A percentile compares a stretch with the other conserved stretches of the same genome.
Evolutionary conservation across 2,329 filamentous ascomycete species (phyloP).

Genomic region (Nothophoma quercina): DNA sequence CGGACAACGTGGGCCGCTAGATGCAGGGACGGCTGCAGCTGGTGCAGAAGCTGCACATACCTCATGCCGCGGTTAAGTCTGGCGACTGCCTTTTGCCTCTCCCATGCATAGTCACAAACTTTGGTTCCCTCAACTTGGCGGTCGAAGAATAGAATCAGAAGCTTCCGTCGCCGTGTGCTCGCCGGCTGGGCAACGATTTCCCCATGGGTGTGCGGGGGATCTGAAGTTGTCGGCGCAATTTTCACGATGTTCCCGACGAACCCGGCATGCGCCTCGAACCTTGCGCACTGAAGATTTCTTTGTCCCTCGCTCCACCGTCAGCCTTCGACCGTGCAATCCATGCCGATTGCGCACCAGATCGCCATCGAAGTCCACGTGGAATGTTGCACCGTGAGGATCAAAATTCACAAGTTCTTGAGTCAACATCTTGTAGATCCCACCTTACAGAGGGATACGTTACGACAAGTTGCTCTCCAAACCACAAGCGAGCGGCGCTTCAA

Average conservation of each 20-base stretch:
- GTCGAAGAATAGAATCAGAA: neutral
- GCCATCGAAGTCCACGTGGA: conserved; percentile 6
- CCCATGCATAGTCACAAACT: neutral
- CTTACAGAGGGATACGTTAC: neutral
- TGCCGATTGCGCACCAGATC: conserved; percentile 3
- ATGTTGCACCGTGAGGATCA: conserved; percentile 1
- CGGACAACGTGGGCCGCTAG: neutral
- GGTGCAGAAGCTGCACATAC: neutral
- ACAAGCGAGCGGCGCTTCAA: neutral
- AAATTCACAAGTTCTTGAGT: neutral
- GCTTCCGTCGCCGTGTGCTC: neutral
- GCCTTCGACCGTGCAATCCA: neutral
- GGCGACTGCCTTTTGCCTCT: neutral
- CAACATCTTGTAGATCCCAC: conserved; percentile 7
- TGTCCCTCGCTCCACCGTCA: neutral
- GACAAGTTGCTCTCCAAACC: neutral
- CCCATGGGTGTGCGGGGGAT: conserved; percentile 10
- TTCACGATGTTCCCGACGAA: conserved; percentile 1
- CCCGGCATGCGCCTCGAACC: neutral
- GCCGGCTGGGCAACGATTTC: neutral
- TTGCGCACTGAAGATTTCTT: neutral
- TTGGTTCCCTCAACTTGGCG: neutral
- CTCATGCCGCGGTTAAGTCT: neutral
- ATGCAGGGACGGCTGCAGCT: conserved; percentile 10
- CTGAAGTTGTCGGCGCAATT: conserved; percentile 1